These are phyloP conservation scores for Sporothrix pallida DNA, from an alignment of 2,329 filamentous ascomycete species.

Conservation along the genomic window DNA sequence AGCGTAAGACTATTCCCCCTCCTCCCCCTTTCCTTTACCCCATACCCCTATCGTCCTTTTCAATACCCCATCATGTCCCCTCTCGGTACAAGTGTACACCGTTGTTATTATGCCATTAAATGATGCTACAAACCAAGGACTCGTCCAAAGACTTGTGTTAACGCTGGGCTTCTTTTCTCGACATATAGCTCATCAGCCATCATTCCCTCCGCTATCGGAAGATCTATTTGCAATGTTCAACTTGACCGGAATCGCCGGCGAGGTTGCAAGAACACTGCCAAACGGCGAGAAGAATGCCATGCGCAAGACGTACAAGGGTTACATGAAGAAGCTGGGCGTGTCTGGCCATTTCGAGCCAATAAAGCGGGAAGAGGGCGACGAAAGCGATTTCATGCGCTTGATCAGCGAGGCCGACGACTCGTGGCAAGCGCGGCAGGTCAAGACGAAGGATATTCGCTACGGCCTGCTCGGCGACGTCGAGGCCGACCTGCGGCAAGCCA, in stretches of 20 bases:
- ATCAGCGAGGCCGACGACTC: conserved; percentile 59
- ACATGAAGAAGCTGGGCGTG: conserved; percentile 68
- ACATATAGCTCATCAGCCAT: conserved; percentile 54
- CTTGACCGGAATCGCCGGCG: conserved; percentile 61
- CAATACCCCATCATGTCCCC: background rate
- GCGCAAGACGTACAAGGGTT: conserved; percentile 71
- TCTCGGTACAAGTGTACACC: background rate
- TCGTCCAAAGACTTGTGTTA: conserved; percentile 46
- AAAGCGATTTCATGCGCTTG: conserved; percentile 60
- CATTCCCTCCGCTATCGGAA: conserved; percentile 56
- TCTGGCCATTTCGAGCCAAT: conserved; percentile 65
- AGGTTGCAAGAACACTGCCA: conserved; percentile 67
- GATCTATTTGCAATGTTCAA: conserved; percentile 66
- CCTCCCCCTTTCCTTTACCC: conserved; percentile 37
- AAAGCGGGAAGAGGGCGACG: conserved; percentile 60
- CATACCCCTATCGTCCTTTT: background rate
- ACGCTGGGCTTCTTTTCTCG: conserved; percentile 44
- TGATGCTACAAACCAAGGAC: background rate
- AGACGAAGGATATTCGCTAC: conserved; percentile 60
- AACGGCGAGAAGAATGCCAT: conserved; percentile 71
- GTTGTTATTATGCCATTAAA: conserved; percentile 18
- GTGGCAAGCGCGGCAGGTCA: conserved; percentile 61
- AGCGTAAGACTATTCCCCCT: conserved; percentile 58
- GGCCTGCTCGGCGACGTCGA: conserved; percentile 56
- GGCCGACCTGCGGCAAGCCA: conserved; percentile 56